phyloP scores from a whole-genome alignment of 108 stramenopile genomes.

The Skeletonema menzelii region DNA sequence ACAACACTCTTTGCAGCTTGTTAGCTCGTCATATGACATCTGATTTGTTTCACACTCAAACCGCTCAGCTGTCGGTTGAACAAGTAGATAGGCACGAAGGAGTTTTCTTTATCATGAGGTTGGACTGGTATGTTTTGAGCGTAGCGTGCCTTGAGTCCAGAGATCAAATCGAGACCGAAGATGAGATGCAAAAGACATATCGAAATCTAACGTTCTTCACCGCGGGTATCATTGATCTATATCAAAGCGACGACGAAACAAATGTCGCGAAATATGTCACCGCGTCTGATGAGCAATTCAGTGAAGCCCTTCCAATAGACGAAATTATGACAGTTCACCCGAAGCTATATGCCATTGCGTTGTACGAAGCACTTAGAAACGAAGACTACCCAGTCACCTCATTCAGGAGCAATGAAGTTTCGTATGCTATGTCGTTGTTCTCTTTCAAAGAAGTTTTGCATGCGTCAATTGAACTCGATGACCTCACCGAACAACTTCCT shows the following conservation, averaged over 20 bases:
- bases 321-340: slow-evolving; percentile 55
- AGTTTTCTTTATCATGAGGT: slow-evolving; percentile 65
- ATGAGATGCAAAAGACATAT: slow-evolving; percentile 12
- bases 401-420: slow-evolving; percentile 19
- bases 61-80: slow-evolving; percentile 49
- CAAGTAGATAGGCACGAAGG: slow-evolving; percentile 50
- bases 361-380: slow-evolving; percentile 60
- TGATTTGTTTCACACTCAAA: slow-evolving; percentile 38
- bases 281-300: slow-evolving; percentile 46
- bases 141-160: slow-evolving; percentile 42
- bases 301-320: slow-evolving; percentile 54
- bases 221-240: slow-evolving; percentile 64
- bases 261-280: slow-evolving; percentile 30
- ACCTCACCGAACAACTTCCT: slow-evolving; percentile 33
- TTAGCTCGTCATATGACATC: slow-evolving; percentile 55
- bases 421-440: slow-evolving; percentile 18
- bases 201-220: slow-evolving; percentile 67
- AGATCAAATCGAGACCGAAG: slow-evolving; percentile 27
- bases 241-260: slow-evolving; percentile 63
- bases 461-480: slow-evolving; percentile 19
- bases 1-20: slow-evolving; percentile 44
- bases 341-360: slow-evolving; percentile 56
- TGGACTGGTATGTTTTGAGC: slow-evolving; percentile 66
- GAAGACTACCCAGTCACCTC: slow-evolving; percentile 8
- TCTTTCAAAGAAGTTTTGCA: slow-evolving; percentile 29